Evolutionary conservation across 2,329 filamentous ascomycete genomes (phyloP).

Genomic region (Colletotrichum lentis): DNA sequence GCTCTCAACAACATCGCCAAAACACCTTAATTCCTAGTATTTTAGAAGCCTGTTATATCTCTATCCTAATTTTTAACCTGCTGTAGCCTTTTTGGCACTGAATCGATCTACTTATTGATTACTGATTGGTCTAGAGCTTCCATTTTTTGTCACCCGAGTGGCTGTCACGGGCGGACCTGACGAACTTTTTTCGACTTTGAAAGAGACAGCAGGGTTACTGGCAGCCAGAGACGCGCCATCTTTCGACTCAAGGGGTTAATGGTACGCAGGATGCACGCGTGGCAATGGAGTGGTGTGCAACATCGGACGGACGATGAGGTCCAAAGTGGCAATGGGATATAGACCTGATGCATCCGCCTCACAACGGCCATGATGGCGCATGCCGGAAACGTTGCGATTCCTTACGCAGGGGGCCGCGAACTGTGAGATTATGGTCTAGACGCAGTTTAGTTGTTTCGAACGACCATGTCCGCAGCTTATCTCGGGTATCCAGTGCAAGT

Average conservation of each 20-base stretch:
- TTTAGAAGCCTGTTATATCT: too few relatives aligned
- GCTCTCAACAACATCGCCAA: too few relatives aligned
- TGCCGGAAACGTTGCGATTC: background rate
- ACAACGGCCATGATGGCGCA: too few relatives aligned
- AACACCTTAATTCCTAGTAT: too few relatives aligned
- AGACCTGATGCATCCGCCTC: background rate
- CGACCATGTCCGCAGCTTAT: background rate
- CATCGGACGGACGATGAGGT: background rate
- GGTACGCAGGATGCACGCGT: background rate
- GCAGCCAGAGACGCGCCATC: background rate
- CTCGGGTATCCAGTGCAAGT: background rate
- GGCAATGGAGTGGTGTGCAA: background rate
- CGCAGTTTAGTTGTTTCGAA: background rate
- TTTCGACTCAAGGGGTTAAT: background rate
- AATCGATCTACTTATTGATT: too few relatives aligned
- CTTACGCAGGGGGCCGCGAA: background rate
- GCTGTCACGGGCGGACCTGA: background rate
- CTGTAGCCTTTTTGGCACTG: too few relatives aligned
- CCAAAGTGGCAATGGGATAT: background rate
- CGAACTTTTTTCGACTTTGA: conserved; percentile 5
- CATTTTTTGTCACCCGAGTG: too few relatives aligned
- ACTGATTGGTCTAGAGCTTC: too few relatives aligned
- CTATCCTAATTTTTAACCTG: too few relatives aligned
- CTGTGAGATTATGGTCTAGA: background rate
- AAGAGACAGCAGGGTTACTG: background rate